Evolutionary conservation across 2,329 filamentous ascomycete species (phyloP).

Genomic region (Neofusicoccum cordaticola): DNA sequence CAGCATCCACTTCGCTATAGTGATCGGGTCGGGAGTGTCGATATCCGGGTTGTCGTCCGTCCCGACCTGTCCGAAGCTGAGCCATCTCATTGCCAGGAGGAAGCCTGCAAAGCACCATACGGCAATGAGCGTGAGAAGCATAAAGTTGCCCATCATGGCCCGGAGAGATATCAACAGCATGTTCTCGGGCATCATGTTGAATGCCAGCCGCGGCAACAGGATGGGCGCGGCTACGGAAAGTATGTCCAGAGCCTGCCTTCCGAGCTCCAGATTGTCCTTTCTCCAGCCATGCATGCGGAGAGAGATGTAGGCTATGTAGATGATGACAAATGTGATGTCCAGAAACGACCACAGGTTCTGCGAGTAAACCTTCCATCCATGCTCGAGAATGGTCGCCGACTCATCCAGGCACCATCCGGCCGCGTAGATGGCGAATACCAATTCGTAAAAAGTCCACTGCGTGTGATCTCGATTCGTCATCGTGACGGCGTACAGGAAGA

Average conservation of each 20-base stretch:
- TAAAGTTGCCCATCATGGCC: slow-evolving; percentile 84
- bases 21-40: slow-evolving; percentile 42
- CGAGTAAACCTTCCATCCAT: slow-evolving; percentile 77
- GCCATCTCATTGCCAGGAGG: slow-evolving; percentile 74
- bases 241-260: slow-evolving; percentile 71
- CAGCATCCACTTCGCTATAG: slow-evolving; percentile 86
- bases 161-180: slow-evolving; percentile 77
- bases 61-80: slow-evolving; percentile 48
- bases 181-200: slow-evolving; percentile 80
- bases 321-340: slow-evolving; percentile 71
- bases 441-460: slow-evolving; percentile 57
- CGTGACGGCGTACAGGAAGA: slow-evolving; percentile 66
- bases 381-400: slow-evolving; percentile 72
- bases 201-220: slow-evolving; percentile 73
- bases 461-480: slow-evolving; percentile 67
- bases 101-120: slow-evolving; percentile 84
- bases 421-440: slow-evolving; percentile 69
- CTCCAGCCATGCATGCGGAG: slow-evolving; percentile 65
- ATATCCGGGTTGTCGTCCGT: slow-evolving; percentile 14
- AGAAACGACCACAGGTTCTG: slow-evolving; percentile 88
- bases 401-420: slow-evolving; percentile 79
- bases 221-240: slow-evolving; percentile 77
- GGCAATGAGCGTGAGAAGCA: slow-evolving; percentile 70
- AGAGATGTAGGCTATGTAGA: slow-evolving; percentile 67
- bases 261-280: slow-evolving; percentile 47